A percentile compares a stretch with the other conserved stretches of the same genome.
Evolutionary conservation across 2,329 filamentous ascomycete species (phyloP).

Genomic region (Hawksworthiomyces lignivorus): DNA sequence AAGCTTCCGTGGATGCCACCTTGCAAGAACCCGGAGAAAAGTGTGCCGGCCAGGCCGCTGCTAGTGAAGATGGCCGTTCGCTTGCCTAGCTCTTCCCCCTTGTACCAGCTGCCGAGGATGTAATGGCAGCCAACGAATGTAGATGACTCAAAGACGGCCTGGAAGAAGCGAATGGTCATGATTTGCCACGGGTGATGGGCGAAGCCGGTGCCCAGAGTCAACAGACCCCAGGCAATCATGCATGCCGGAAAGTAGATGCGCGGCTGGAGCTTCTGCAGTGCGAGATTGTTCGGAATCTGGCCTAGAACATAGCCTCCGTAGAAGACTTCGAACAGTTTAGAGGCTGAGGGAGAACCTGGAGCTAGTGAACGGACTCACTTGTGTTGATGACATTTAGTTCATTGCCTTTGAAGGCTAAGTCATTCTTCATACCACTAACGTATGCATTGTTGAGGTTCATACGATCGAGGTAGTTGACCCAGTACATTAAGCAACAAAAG

Average conservation of each 20-base stretch:
- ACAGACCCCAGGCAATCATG: conserved; percentile 4
- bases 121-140: conserved; percentile 28
- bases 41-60: conserved; percentile 24
- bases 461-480: conserved; percentile 9
- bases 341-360: too few relatives aligned
- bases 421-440: conserved; percentile 8
- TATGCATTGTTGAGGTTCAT: conserved; percentile 11
- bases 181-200: conserved; percentile 3
- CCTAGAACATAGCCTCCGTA: conserved; percentile 8
- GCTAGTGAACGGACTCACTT: conserved; percentile 6
- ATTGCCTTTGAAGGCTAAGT: conserved; percentile 6
- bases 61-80: conserved; percentile 32
- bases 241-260: conserved; percentile 4
- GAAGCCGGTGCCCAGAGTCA: conserved; percentile 6
- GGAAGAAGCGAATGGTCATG: conserved; percentile 32
- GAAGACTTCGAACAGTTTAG: conserved; percentile 7
- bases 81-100: conserved; percentile 32
- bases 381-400: conserved; percentile 11
- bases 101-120: conserved; percentile 35
- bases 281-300: conserved; percentile 10
- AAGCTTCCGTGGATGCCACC: conserved; percentile 26
- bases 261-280: conserved; percentile 4
- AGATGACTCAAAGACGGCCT: conserved; percentile 30
- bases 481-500: conserved; percentile 9
- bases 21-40: conserved; percentile 26